These are phyloP conservation scores for Fusarium siculi DNA, from an alignment of 2,329 filamentous ascomycete genomes.

Conservation along the genomic window DNA sequence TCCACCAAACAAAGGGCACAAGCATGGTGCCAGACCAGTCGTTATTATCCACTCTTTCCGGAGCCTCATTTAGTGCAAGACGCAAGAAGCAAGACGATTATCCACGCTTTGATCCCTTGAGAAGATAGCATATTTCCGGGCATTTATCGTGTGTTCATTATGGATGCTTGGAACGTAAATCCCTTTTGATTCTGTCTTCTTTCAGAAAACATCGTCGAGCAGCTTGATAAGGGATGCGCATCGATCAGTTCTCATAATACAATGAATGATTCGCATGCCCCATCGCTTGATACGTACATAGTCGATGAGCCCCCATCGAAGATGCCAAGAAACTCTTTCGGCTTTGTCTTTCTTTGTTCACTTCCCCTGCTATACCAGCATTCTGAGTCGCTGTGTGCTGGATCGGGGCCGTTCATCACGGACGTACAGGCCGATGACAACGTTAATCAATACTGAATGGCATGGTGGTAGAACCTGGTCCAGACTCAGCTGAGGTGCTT, in stretches of 20 bases:
- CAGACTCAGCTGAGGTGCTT: conserved; percentile 45
- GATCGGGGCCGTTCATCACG: conserved; percentile 19
- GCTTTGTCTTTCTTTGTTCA: conserved; percentile 5
- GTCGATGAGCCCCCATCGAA: conserved; percentile 1
- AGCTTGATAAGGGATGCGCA: conserved; percentile 1
- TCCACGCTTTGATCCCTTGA: background rate
- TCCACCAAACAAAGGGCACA: background rate
- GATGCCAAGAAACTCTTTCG: conserved; percentile 7
- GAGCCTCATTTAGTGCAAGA: background rate
- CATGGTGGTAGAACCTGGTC: conserved; percentile 29
- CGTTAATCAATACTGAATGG: conserved; percentile 5
- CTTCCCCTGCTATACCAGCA: conserved; percentile 3
- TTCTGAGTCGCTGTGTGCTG: conserved; percentile 12
- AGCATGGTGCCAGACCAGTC: background rate
- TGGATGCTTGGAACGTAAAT: conserved; percentile 2
- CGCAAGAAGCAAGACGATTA: background rate
- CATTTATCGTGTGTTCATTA: background rate
- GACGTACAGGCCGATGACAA: conserved; percentile 3
- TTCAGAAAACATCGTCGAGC: background rate
- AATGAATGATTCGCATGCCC: background rate
- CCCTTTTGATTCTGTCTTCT: background rate
- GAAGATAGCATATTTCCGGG: background rate
- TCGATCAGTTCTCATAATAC: conserved; percentile 2
- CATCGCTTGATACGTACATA: background rate
- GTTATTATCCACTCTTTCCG: background rate